Conservation (phyloP, 2,329 filamentous ascomycete genomes). For the Lasiodiplodia sp. region DNA sequence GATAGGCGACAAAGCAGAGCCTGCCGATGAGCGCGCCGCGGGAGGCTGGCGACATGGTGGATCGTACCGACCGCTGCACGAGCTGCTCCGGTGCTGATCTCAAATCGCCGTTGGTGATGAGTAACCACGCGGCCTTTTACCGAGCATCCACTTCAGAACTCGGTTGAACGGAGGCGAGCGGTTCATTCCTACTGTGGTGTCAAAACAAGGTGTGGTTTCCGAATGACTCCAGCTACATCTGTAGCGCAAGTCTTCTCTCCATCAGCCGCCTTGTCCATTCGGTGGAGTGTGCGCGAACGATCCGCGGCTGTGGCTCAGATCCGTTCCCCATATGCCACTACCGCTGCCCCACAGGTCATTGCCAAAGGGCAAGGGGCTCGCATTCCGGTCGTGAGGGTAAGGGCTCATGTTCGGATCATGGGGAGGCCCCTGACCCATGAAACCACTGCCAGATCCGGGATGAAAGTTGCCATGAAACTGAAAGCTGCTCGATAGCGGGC, state of each 20-base stretch:
- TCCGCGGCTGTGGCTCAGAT: conserved; percentile 40
- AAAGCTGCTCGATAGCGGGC: conserved; percentile 26
- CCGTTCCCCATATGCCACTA: conserved; percentile 48
- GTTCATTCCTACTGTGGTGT: not conserved
- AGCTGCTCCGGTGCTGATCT: conserved; percentile 6
- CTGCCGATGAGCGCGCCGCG: not conserved
- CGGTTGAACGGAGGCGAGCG: not conserved
- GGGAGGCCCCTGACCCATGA: conserved; percentile 31
- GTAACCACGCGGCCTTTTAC: not conserved
- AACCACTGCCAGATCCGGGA: conserved; percentile 29
- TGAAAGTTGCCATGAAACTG: conserved; percentile 4
- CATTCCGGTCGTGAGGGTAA: conserved; percentile 1
- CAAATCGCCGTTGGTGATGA: not conserved
- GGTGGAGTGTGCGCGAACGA: conserved; percentile 42
- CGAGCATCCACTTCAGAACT: not conserved
- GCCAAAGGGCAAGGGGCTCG: conserved; percentile 51
- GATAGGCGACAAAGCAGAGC: not conserved
- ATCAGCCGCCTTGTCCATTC: conserved; percentile 50
- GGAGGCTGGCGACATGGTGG: not conserved
- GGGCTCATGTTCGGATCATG: conserved; percentile 46
- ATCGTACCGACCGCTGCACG: not conserved
- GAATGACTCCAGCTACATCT: conserved; percentile 11
- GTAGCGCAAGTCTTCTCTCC: not conserved
- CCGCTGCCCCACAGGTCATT: conserved; percentile 47
- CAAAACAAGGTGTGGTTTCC: not conserved